Conservation (phyloP, 768 basidiomycete genomes). For the Suillus plorans region DNA sequence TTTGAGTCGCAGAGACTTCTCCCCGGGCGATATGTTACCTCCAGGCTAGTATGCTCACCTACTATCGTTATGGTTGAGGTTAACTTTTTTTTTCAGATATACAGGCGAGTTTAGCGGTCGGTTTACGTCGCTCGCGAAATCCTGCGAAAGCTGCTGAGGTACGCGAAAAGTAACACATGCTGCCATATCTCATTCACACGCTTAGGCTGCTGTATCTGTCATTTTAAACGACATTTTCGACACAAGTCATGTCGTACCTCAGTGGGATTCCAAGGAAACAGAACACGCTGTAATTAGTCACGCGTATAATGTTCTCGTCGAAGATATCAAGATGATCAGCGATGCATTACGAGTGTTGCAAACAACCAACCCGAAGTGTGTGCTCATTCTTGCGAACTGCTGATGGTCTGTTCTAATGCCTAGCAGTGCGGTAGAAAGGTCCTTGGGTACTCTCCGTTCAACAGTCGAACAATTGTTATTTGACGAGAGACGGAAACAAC, state of each 20-base stretch:
- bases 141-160: conserved; percentile 1
- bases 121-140: not conserved
- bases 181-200: not conserved
- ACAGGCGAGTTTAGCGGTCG: conserved; percentile 1
- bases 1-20: not conserved
- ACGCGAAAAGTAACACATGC: not conserved
- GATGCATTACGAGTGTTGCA: conserved; percentile 3
- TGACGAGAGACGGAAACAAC: conserved; percentile 1
- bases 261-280: conserved; percentile 5
- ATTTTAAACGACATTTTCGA: conserved; percentile 5
- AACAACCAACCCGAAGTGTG: conserved; percentile 1
- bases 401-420: not conserved
- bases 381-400: not conserved
- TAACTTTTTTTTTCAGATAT: not conserved
- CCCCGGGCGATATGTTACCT: not conserved
- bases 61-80: too few species aligned
- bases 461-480: not conserved
- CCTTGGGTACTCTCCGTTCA: not conserved
- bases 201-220: conserved; percentile 3
- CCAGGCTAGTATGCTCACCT: not conserved
- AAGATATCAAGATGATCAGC: conserved; percentile 3
- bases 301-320: not conserved
- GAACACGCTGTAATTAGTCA: not conserved
- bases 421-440: conserved; percentile 1
- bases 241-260: conserved; percentile 1